Evolutionary conservation across 257 asterid genomes (phyloP), one percentile per base, ranked within the genome.

Genomic region (Fraxinus excelsior): DNA sequence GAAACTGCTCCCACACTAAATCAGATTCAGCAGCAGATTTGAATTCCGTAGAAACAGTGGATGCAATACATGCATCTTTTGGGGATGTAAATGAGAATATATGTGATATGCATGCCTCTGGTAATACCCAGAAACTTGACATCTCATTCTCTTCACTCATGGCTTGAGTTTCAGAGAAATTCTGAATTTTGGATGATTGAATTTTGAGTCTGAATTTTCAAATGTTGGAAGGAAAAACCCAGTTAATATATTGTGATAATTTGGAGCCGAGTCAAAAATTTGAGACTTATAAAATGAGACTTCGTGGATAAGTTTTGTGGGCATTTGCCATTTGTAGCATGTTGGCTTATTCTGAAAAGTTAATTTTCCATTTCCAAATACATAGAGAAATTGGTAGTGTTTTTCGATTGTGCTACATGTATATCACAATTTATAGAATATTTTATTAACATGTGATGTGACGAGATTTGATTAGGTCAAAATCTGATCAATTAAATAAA

Each of bases 81-180:
- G 88, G 84, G 16, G 83, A 71, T 3, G 88, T 86, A 0, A 13
- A 12, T 6, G 89, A 88, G 68, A 85, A n/a, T 60, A 86, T 80
- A 3, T 78, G 72, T 0, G 88, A 60, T 4, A 83, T 42, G 73
- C 90, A 88, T 5, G 53, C 83, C 79, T 81, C 86, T 2, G 89
- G 83, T 1, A 86, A 23, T 0, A n/a, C 1, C 21, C 19, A 0
- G 0, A 75, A 72, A 13, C 46, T 40, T 7, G 72, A 74, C 16
- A 19, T 49, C 76, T 35, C 65, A 6, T 64, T 10, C 9, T 42
- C 31, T 71, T 71, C 38, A 44, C 10, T n/a, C 60, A 62, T 25
- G 34, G 32, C 18, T 23, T 1, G 13, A n/a, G 64, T 18, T n/a
- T 7, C 3, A 46, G n/a, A 16, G n/a, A 46, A 46, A 14, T 5